Evolutionary conservation across 257 asterid genomes (phyloP).

Genomic region (Fraxinus excelsior): DNA sequence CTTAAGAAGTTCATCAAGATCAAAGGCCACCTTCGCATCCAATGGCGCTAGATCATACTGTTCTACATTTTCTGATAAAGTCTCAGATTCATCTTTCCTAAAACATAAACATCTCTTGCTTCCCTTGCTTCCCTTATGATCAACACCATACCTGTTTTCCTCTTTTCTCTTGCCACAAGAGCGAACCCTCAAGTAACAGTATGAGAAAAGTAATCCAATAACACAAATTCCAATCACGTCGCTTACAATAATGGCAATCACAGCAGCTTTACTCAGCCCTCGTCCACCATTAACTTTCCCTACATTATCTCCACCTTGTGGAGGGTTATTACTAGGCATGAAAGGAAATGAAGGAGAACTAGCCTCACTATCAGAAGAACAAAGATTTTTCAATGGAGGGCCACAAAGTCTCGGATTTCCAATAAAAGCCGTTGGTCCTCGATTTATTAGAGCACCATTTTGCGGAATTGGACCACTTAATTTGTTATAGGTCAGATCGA

Average conservation of each 20-base stretch:
- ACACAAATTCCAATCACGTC: constrained; percentile 78
- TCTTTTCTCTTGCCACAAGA: constrained; percentile 48
- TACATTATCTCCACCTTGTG: constrained; percentile 33
- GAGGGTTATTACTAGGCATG: constrained; percentile 59
- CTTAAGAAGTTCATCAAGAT: constrained; percentile 84
- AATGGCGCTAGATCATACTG: constrained; percentile 72
- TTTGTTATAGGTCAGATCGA: constrained; percentile 74
- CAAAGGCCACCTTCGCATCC: constrained; percentile 71
- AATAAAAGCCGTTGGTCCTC: constrained; percentile 96
- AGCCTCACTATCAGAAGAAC: constrained; percentile 51
- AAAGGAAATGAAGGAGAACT: constrained; percentile 62
- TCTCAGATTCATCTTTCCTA: constrained; percentile 74
- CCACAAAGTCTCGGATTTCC: constrained; percentile 91
- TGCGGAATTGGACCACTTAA: constrained; percentile 89
- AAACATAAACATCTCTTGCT: constrained; percentile 72
- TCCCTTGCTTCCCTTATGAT: constrained; percentile 50
- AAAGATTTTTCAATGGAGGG: constrained; percentile 71
- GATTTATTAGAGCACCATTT: constrained; percentile 72
- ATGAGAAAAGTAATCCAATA: constrained; percentile 70
- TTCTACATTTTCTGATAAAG: constrained; percentile 71
- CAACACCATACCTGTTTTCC: constrained; percentile 48
- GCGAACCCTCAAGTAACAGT: constrained; percentile 63
- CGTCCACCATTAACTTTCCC: constrained; percentile 32
- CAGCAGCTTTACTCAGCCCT: constrained; percentile 60
- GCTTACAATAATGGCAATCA: constrained; percentile 62